phyloP scores from a whole-genome alignment of 164 flowering plant species.

The Aristolochia fimbriata region DNA sequence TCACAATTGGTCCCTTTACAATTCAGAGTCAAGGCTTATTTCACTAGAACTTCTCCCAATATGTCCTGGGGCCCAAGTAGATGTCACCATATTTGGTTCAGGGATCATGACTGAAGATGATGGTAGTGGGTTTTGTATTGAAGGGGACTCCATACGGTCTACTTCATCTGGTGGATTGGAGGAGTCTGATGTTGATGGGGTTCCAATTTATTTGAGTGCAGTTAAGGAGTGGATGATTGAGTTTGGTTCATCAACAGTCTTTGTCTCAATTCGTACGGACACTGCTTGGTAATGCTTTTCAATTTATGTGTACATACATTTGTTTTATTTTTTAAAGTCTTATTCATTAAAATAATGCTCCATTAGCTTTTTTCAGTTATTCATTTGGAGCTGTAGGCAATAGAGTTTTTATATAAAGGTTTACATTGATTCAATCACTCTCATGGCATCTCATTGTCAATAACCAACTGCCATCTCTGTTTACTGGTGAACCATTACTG shows the following conservation, averaged over 20 bases:
- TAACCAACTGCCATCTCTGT: too few species aligned
- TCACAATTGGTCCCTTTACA: constrained; percentile 89
- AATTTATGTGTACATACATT: background rate
- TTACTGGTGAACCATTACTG: too few species aligned
- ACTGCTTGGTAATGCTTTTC: constrained; percentile 61
- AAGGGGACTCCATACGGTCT: constrained; percentile 23
- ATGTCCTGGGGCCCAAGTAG: constrained; percentile 77
- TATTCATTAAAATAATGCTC: too few species aligned
- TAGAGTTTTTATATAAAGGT: too few species aligned
- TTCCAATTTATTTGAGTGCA: constrained; percentile 78
- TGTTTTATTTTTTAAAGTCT: background rate
- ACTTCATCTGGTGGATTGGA: constrained; percentile 38
- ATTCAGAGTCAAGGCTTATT: constrained; percentile 74
- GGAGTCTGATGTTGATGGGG: constrained; percentile 41
- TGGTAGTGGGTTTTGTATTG: constrained; percentile 68
- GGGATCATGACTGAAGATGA: constrained; percentile 76
- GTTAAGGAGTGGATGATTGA: constrained; percentile 98
- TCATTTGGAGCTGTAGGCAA: too few species aligned
- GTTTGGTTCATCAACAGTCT: constrained; percentile 70
- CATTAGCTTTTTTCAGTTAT: too few species aligned
- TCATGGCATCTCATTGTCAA: too few species aligned
- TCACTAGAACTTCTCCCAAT: constrained; percentile 90
- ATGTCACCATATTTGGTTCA: constrained; percentile 82
- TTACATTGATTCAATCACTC: too few species aligned
- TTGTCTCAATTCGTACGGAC: constrained; percentile 75